Evolutionary conservation across 768 basidiomycete genomes (phyloP).

Genomic region (Neoboletus subvelutipes): DNA sequence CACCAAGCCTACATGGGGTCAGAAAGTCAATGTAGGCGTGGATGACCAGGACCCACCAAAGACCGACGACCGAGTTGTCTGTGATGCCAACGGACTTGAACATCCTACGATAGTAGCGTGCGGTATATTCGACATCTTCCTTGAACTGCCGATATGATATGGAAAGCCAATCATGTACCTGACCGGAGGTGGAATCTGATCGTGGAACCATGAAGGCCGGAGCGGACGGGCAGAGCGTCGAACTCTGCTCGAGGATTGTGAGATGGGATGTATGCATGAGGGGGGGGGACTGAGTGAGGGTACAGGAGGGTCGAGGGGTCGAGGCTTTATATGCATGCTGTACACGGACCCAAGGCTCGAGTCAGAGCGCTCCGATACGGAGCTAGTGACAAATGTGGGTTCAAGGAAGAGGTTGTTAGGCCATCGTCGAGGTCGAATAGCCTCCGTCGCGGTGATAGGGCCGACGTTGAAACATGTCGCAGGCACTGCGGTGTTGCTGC

Average conservation of each 20-base stretch:
- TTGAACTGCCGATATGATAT: constrained; percentile 67
- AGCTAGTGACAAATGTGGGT: constrained; percentile 28
- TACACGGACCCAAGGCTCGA: constrained; percentile 15
- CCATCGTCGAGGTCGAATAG: constrained; percentile 30
- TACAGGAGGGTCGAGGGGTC: constrained; percentile 1
- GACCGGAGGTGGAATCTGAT: constrained; percentile 41
- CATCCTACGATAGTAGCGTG: constrained; percentile 59
- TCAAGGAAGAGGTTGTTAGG: constrained; percentile 30
- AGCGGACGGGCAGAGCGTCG: constrained; percentile 46
- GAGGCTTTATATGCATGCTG: constrained; percentile 35
- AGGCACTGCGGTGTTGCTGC: constrained; percentile 32
- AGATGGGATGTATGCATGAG: constrained; percentile 51
- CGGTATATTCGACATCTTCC: constrained; percentile 61
- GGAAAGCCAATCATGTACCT: constrained; percentile 53
- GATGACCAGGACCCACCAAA: constrained; percentile 54
- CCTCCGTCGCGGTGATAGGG: constrained; percentile 35
- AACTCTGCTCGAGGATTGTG: constrained; percentile 57
- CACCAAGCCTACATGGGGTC: constrained; percentile 55
- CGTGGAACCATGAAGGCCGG: constrained; percentile 63
- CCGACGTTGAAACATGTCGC: constrained; percentile 35
- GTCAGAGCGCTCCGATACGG: constrained; percentile 31
- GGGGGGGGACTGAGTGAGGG: constrained; percentile 5
- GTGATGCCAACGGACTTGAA: constrained; percentile 48
- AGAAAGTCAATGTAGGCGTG: constrained; percentile 4
- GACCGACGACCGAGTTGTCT: constrained; percentile 60